Base-by-base conservation (phyloP, 1,139 yeast species). In the Magnusiomyces magnusii region DNA sequence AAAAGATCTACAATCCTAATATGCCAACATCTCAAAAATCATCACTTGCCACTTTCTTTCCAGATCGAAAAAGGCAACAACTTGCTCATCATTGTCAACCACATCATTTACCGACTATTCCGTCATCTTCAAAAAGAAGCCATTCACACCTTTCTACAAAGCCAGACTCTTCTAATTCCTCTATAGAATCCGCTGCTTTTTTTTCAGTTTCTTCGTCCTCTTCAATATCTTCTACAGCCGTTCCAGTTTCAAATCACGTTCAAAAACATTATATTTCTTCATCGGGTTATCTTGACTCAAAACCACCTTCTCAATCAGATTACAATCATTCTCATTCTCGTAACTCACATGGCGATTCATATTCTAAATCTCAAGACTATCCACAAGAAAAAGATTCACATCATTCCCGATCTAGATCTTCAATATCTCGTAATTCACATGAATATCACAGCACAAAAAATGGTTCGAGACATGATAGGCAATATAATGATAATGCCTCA, bases 11-110 rank as follows among this genome's bases (percentile, higher is more conserved):
- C n/a, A n/a, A n/a, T n/a, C n/a, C n/a, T 31, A 31, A 7, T 13
- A 31, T 41, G 44, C 19, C 44, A 9, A 17, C 19, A n/a, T 13
- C 44, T 13, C 19, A 17, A 17, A 17, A 41, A 5, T 17, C 57
- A 49, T 56, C 58, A n/a, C 49, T 59, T 55, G 57, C 61, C 17
- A 57, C 61, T 5, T 59, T 59, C 51, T 59, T 59, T 31, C 61
- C 61, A 13, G 61, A 59, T 55, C 58, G 61, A 19, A 44, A 44
- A 44, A 19, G 49, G 17, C 49, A 19, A 23, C 21, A 9, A 31
- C 36, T 13, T 31, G 36, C 36, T 7, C 7, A 31, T 31, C 36
- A 31, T 31, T 7, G 36, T 13, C 36, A 7, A 31, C 36, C 36
- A 7, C 36, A 31, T 31, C 13, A 7, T 7, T 31, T 13, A 31